Percentiles rank a stretch among this genome's conserved stretches.
Evolutionary conservation across 179 eudicot genomes (phyloP).

Genomic region (Nepenthes alata): DNA sequence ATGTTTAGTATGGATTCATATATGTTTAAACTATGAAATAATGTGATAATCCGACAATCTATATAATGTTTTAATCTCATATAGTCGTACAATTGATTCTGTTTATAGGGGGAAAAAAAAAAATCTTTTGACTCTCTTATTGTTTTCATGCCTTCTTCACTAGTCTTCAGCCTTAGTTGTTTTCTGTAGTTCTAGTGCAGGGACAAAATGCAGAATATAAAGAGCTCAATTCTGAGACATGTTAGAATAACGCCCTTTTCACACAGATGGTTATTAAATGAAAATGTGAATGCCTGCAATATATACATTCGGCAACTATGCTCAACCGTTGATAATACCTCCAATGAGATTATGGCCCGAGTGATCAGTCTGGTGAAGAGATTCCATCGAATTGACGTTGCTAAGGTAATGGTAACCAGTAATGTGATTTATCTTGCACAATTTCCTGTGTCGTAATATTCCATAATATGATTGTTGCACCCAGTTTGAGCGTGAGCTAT

Average conservation of each 20-base stretch:
- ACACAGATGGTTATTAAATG: constrained; percentile 9
- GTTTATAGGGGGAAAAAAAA: too few species aligned
- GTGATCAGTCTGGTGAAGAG: constrained; percentile 42
- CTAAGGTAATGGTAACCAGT: constrained; percentile 23
- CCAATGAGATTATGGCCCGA: constrained; percentile 29
- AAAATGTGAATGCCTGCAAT: constrained; percentile 9
- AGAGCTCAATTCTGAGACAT: constrained; percentile 30
- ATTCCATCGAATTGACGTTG: constrained; percentile 40
- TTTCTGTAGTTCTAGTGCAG: not conserved
- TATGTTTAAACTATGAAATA: too few species aligned
- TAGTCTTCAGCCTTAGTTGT: too few species aligned
- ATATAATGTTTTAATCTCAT: too few species aligned
- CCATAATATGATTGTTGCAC: not conserved
- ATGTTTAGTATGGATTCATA: too few species aligned
- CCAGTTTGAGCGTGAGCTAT: too few species aligned
- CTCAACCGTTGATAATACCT: constrained; percentile 16
- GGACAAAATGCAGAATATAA: constrained; percentile 34
- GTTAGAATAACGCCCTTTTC: constrained; percentile 26
- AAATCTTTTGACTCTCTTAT: too few species aligned
- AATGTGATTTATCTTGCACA: too few species aligned
- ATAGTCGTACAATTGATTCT: too few species aligned
- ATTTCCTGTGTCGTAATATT: not conserved
- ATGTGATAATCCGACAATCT: too few species aligned
- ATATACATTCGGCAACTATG: constrained; percentile 18
- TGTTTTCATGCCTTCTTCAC: too few species aligned